Conservation (phyloP, 768 basidiomycete genomes). For the Coprinopsis sp. region DNA sequence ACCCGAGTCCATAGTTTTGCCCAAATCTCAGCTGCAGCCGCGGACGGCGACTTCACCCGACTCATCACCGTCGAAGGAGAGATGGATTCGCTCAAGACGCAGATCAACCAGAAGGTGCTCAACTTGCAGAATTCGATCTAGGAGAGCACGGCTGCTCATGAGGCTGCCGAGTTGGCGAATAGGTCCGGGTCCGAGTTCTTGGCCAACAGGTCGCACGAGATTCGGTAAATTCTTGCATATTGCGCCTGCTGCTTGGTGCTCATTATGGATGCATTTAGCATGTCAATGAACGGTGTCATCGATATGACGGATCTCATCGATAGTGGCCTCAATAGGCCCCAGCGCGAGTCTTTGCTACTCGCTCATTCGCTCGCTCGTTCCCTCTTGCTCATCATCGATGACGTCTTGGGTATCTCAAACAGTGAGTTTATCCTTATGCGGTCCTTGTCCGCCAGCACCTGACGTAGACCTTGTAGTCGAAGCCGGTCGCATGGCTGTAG, state of each 20-base stretch:
- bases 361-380: conserved; percentile 94
- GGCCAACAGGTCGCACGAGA: conserved; percentile 98
- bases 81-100: conserved; percentile 99
- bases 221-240: conserved; percentile 56
- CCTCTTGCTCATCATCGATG: conserved; percentile 94
- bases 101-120: conserved; percentile 99
- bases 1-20: conserved; percentile 98
- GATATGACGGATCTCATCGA: conserved; percentile 99
- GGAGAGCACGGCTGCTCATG: conserved; percentile 96
- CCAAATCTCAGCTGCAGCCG: conserved; percentile 96
- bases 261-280: conserved; percentile 45
- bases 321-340: conserved; percentile 89
- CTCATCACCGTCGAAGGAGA: conserved; percentile 99
- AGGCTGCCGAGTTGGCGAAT: conserved; percentile 97
- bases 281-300: conserved; percentile 99
- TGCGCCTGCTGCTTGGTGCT: neutral
- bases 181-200: conserved; percentile 96
- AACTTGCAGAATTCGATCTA: conserved; percentile 94
- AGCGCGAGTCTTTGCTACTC: conserved; percentile 91
- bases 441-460: neutral
- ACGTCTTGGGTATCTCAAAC: conserved; percentile 99
- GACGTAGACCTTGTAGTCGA: conserved; percentile 57
- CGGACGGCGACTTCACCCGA: conserved; percentile 97
- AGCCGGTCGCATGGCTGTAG: conserved; percentile 99
- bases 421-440: conserved; percentile 57